Evolutionary conservation across 768 basidiomycete species (phyloP), one percentile per base, ranked within the genome.

Genomic region (Chalciporus piperatus): DNA sequence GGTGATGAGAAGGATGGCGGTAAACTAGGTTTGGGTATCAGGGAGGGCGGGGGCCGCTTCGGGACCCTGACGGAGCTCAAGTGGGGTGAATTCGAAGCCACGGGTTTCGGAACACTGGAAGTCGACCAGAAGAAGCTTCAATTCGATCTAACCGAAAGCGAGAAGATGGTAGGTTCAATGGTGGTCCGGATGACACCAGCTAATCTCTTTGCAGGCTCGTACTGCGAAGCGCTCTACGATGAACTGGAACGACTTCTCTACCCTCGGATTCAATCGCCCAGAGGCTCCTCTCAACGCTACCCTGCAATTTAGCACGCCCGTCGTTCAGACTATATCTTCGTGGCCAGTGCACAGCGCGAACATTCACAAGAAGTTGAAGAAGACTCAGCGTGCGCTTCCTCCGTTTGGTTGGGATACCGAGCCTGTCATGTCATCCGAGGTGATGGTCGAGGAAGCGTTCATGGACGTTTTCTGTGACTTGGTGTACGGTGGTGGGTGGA

Each of bases 341-440:
- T 92, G 89, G 90, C 89, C 91, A 0, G 67, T 78, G 4, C 83
- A 92, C 37, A 83, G 79, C 25, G 84, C 81, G 0, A 92, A 85
- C 58, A 74, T 95, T 7, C 78, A 76, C 19, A 83, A 80, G 60
- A 90, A 92, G 67, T 70, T 98, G 35, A 89, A 89, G 69, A 96
- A 95, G 71, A 77, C 83, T 4, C 87, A 92, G 61, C 61, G 61
- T 35, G 59, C 79, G 1, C 75, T 96, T 20, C 92, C 92, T 2
- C 73, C 85, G 1, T 99, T 99, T 64, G 87, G 91, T 0, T 96
- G 93, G 89, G 92, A 97, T 62, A 96, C 91, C 0, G 85, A 86
- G 38, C 89, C 93, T 0, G 83, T 90, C 17, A 72, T 85, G 52
- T 91, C 88, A 6, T 70, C 72, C 10, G 88, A 92, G 59, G 89